Conservation (phyloP, 345 rosid genomes). For the Mallotus nudiflorus region DNA sequence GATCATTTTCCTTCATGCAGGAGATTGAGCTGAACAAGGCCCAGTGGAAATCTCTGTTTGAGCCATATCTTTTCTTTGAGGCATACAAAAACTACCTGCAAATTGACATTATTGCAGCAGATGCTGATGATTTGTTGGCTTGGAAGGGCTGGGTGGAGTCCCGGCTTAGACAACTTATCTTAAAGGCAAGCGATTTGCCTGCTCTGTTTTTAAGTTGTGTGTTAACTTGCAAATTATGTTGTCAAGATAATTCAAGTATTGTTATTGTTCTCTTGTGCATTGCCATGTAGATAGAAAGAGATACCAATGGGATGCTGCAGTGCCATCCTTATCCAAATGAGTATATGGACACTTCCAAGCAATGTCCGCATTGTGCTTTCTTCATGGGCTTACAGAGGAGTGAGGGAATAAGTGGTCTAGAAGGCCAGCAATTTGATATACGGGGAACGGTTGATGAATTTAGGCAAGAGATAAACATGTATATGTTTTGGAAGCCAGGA, state of each 20-base stretch:
- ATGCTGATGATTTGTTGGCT: constrained; percentile 55
- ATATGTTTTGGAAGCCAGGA: constrained; percentile 71
- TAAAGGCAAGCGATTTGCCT: constrained; percentile 44
- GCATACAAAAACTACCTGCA: constrained; percentile 71
- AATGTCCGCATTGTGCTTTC: constrained; percentile 60
- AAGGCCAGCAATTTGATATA: constrained; percentile 77
- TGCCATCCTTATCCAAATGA: constrained; percentile 77
- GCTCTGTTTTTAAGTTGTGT: constrained; percentile 9
- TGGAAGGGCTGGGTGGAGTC: constrained; percentile 92
- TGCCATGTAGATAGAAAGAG: constrained; percentile 69
- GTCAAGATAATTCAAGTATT: constrained; percentile 6
- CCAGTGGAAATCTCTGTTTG: constrained; percentile 61
- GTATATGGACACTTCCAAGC: constrained; percentile 51
- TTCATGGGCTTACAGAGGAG: constrained; percentile 79
- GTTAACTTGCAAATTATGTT: not conserved
- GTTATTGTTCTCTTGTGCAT: constrained; percentile 12
- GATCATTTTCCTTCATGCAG: constrained; percentile 30
- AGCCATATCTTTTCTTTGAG: constrained; percentile 68
- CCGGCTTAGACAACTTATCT: constrained; percentile 68
- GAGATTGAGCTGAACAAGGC: constrained; percentile 62
- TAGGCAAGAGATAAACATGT: constrained; percentile 55
- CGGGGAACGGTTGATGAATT: constrained; percentile 67
- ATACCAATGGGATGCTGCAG: constrained; percentile 69
- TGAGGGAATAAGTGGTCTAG: constrained; percentile 59
- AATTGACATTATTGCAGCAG: constrained; percentile 61